Evolutionary conservation across 2,329 filamentous ascomycete species (phyloP), one percentile per base, ranked within the genome.

Genomic region (Fusarium marasasianum): DNA sequence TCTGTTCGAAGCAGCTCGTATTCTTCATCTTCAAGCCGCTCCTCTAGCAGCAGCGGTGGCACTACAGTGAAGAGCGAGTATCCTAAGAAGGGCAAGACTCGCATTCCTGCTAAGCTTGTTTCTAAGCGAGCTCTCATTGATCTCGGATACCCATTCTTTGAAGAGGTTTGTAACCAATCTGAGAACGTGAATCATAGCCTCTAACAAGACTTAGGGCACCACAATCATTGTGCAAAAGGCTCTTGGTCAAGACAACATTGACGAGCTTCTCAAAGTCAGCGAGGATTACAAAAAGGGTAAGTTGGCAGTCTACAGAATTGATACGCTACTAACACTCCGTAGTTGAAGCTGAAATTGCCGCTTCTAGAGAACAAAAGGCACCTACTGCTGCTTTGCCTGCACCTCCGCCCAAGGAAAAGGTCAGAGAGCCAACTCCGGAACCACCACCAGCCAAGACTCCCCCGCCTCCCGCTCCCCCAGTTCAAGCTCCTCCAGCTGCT

Each of bases 161-260:
- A 97, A 84, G 94, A 98, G 87, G 94, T 95, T 82, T 76, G 89
- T 48, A 22, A 6, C 26, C 7, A 48, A 17, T 8, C 45, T 17
- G 26, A n/a, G 6, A 31, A 11, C 7, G 9, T 48, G 20, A 22
- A 31, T 17, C 20, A 31, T 31, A 12, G 12, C 11, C 4, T 61
- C 76, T 78, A 66, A 80, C 57, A 4, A 12, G 0, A 31, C 15
- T 3, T 10, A 96, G 93, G 94, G 93, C 44, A 92, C 93, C 75
- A 93, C 92, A 29, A 91, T 96, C 76, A 89, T 98, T 59, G 91
- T 98, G 40, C 91, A 93, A 76, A 92, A 94, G 79, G 95, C 96
- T 15, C 87, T 98, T 10, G 93, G 94, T 22, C 95, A 97, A 77
- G 91, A 96, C 24, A 94, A 98, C 77, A 98, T 98, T 72, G 95